Evolutionary conservation across 2,329 filamentous ascomycete species (phyloP), one percentile per base, ranked within the genome.

Genomic region (Aspergillus carbonarius): DNA sequence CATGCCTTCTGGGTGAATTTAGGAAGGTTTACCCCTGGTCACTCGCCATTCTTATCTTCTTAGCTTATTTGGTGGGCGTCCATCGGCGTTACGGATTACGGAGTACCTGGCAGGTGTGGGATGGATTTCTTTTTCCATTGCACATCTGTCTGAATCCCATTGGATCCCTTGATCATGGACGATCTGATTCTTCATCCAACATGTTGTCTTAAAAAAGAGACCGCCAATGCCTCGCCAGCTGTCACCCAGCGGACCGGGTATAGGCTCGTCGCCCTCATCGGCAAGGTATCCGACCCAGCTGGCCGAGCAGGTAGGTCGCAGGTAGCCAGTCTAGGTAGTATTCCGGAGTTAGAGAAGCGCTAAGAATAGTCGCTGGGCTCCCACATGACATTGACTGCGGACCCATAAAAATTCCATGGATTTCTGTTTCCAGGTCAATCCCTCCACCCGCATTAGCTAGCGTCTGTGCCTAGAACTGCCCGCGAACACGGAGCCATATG

Each of bases 311-410:
- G 30, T 25, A 32, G 30, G 30, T 32, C n/a, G n/a, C n/a, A n/a
- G n/a, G n/a, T n/a, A n/a, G n/a, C n/a, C n/a, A n/a, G n/a, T n/a
- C n/a, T n/a, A n/a, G 10, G 30, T 32, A 54, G 50, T 17, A 53
- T 39, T 25, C 50, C 50, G 27, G 39, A 20, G 5, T 32, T 27
- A 44, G 20, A 23, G 9, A 54, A 32, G 39, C 51, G 47, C 60
- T 62, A 61, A 60, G 58, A 57, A 60, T 62, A 62, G 58, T 61
- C 46, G 35, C 42, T 49, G 52, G 54, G 50, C 59, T 63, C 44
- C 59, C 61, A 63, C 61, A 57, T 63, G 61, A 63, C 56, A 63
- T 57, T 46, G 57, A 58, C 58, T 53, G 47, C 27, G 54, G 61
- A 59, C 58, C 60, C 58, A 61, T 61, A 18, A 48, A 20, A 51